These are phyloP conservation scores for Symbiodinium pilosum DNA, from an alignment of 73 alveolate genomes.

Conservation along the genomic window DNA sequence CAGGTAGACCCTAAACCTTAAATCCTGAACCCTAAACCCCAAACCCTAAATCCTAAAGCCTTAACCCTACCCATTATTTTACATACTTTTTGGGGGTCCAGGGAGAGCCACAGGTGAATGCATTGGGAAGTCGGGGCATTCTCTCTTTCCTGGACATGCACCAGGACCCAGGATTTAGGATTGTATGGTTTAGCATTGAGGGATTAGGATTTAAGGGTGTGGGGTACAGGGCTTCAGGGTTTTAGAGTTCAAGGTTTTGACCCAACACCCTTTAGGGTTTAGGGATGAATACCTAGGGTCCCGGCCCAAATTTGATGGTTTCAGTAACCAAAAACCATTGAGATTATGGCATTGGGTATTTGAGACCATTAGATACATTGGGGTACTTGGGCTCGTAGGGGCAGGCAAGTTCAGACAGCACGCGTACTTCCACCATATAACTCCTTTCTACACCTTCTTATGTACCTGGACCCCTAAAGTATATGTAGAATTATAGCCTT, in stretches of 20 bases:
- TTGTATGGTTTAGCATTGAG: not conserved
- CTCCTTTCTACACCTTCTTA: not conserved
- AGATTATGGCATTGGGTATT: not conserved
- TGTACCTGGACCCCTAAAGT: not conserved
- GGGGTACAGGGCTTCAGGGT: not conserved
- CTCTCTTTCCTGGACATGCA: slow-evolving; percentile 50
- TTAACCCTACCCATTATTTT: not conserved
- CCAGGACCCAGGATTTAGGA: not conserved
- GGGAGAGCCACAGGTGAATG: not conserved
- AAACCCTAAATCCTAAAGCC: not conserved
- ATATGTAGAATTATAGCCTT: too few relatives aligned
- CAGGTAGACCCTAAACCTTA: too few relatives aligned
- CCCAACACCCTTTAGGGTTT: not conserved
- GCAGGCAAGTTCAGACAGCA: not conserved
- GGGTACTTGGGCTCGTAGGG: not conserved
- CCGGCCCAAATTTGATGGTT: not conserved
- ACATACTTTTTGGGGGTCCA: too few relatives aligned
- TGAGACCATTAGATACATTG: not conserved
- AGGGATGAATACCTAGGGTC: not conserved
- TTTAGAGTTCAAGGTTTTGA: not conserved
- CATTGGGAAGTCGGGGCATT: slow-evolving; percentile 16
- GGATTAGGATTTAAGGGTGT: not conserved
- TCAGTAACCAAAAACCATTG: not conserved
- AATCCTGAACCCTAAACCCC: too few relatives aligned
- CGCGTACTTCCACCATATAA: not conserved